These are phyloP conservation scores for Beauveria asiatica DNA, from an alignment of 2,329 filamentous ascomycete genomes.

Conservation along the genomic window DNA sequence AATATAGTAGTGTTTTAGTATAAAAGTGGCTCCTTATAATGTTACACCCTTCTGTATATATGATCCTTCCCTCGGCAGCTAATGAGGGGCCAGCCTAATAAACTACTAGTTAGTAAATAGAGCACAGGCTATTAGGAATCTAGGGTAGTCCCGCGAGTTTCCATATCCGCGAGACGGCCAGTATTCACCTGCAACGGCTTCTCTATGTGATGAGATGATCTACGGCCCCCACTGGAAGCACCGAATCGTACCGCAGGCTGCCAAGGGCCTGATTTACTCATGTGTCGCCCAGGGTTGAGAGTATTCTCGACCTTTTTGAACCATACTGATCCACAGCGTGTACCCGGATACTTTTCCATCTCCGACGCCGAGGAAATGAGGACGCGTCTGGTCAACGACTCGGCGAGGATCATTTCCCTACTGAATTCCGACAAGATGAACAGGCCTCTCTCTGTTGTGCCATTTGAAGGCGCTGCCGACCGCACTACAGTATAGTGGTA, in stretches of 20 bases:
- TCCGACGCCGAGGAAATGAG: conserved; percentile 58
- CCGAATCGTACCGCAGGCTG: neutral
- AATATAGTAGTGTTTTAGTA: no score
- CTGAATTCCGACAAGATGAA: neutral
- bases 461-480: neutral
- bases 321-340: conserved; percentile 53
- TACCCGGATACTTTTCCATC: conserved; percentile 46
- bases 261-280: neutral
- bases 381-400: neutral
- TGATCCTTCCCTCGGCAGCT: no score
- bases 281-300: conserved; percentile 41
- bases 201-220: neutral
- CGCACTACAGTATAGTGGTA: neutral
- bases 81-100: no score
- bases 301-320: conserved; percentile 54
- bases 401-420: neutral
- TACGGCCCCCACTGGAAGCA: neutral
- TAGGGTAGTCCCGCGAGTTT: neutral
- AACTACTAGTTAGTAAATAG: no score
- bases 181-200: neutral
- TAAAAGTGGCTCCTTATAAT: no score
- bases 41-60: no score
- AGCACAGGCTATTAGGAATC: neutral
- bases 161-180: neutral
- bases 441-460: neutral